Conservation (phyloP, 1,284 basidiomycete species). For the Ceratobasidium sp. region DNA sequence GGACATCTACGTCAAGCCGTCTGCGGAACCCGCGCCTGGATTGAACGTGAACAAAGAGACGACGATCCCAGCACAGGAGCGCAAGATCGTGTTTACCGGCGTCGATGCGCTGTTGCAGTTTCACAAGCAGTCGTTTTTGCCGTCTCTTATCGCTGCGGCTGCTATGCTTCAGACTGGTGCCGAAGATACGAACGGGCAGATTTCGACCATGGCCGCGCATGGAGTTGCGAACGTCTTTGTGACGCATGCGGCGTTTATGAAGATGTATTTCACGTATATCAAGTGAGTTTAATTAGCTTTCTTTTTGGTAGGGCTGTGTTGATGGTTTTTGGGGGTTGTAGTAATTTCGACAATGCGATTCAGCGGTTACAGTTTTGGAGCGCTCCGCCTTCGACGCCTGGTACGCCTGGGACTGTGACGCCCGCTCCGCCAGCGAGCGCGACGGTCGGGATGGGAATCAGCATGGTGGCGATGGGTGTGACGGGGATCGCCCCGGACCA, state of each 20-base stretch:
- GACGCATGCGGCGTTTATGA: slow-evolving; percentile 95
- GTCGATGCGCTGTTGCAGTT: slow-evolving; percentile 93
- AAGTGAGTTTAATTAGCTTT: slow-evolving; percentile 72
- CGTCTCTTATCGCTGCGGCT: slow-evolving; percentile 84
- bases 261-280: slow-evolving; percentile 97
- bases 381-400: slow-evolving; percentile 64
- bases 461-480: slow-evolving; percentile 65
- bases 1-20: slow-evolving; percentile 94
- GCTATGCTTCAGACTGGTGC: slow-evolving; percentile 73
- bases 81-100: slow-evolving; percentile 93
- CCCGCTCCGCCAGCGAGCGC: slow-evolving; percentile 70
- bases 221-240: slow-evolving; percentile 91
- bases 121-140: slow-evolving; percentile 92
- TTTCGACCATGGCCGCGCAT: slow-evolving; percentile 83
- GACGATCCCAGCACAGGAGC: slow-evolving; percentile 86
- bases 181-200: slow-evolving; percentile 77
- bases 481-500: slow-evolving; percentile 59
- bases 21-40: slow-evolving; percentile 74
- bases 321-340: slow-evolving; percentile 54
- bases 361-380: slow-evolving; percentile 89
- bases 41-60: slow-evolving; percentile 76
- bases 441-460: slow-evolving; percentile 72
- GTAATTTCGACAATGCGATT: slow-evolving; percentile 93
- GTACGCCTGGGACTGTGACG: slow-evolving; percentile 54
- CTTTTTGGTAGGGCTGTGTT: not conserved